Conservation (phyloP, 2,329 filamentous ascomycete species). For the Claviceps africana region DNA sequence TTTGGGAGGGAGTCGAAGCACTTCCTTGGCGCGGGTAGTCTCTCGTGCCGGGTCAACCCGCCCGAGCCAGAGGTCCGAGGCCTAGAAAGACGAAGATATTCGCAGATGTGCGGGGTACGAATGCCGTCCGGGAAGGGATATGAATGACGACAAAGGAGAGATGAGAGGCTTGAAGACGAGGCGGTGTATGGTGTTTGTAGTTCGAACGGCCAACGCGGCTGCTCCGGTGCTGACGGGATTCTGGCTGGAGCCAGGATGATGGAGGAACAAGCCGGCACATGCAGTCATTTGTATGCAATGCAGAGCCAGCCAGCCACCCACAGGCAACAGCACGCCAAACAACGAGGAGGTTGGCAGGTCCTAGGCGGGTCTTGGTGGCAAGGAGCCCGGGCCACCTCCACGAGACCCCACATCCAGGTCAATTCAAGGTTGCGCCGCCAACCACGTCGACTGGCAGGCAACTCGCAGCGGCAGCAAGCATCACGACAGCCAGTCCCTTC, state of each 20-base stretch:
- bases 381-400: constrained; percentile 1
- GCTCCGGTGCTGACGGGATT: background rate
- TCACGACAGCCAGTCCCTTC: background rate
- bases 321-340: background rate
- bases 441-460: too few species aligned
- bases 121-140: background rate
- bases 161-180: constrained; percentile 1
- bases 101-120: background rate
- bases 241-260: background rate
- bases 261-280: background rate
- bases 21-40: background rate
- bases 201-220: background rate
- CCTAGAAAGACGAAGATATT: background rate
- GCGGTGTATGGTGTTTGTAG: constrained; percentile 2
- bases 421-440: background rate
- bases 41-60: background rate
- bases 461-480: background rate
- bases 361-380: background rate
- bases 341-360: background rate
- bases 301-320: too few species aligned
- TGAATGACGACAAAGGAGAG: constrained; percentile 1
- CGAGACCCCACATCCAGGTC: background rate
- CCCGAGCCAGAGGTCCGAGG: background rate
- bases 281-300: background rate
- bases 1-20: background rate